Conservation (phyloP, 352 stramenopile species). For the Globisporangium iwayamae region DNA sequence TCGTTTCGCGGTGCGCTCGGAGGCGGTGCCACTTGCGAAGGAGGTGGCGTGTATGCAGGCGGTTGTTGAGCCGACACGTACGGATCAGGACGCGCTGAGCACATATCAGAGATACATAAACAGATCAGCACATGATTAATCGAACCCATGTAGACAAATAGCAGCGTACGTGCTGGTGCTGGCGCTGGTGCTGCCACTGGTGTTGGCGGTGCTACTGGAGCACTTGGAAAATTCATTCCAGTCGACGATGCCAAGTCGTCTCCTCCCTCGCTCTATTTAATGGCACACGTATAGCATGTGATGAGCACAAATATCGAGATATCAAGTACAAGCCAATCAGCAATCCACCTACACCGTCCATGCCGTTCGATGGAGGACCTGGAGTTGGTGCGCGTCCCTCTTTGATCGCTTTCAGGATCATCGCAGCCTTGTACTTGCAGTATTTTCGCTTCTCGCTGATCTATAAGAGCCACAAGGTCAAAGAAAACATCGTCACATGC, state of each 20-base stretch:
- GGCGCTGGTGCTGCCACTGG: background rate
- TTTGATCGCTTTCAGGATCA: conserved; percentile 95
- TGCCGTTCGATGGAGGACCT: conserved; percentile 62
- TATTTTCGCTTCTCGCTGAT: conserved; percentile 91
- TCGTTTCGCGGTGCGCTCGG: conserved; percentile 18
- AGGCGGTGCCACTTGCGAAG: conserved; percentile 4
- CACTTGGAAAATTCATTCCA: conserved; percentile 15
- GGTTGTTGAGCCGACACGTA: conserved; percentile 1
- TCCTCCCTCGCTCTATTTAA: background rate
- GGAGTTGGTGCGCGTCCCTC: conserved; percentile 83
- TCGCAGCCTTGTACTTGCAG: conserved; percentile 95
- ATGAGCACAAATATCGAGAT: background rate
- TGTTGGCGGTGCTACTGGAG: conserved; percentile 1
- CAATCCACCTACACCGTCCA: conserved; percentile 29
- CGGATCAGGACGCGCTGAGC: conserved; percentile 7
- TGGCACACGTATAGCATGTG: background rate
- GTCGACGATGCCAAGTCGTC: conserved; percentile 12
- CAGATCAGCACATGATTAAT: background rate
- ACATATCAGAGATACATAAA: background rate
- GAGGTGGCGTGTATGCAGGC: conserved; percentile 11
- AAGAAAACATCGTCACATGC: background rate
- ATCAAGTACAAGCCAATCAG: background rate
- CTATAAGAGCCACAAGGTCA: conserved; percentile 15
- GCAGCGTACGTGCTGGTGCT: background rate
- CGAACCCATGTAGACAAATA: background rate